These are phyloP conservation scores for Arthromyces matolae DNA, from an alignment of 768 basidiomycete species.

Conservation along the genomic window DNA sequence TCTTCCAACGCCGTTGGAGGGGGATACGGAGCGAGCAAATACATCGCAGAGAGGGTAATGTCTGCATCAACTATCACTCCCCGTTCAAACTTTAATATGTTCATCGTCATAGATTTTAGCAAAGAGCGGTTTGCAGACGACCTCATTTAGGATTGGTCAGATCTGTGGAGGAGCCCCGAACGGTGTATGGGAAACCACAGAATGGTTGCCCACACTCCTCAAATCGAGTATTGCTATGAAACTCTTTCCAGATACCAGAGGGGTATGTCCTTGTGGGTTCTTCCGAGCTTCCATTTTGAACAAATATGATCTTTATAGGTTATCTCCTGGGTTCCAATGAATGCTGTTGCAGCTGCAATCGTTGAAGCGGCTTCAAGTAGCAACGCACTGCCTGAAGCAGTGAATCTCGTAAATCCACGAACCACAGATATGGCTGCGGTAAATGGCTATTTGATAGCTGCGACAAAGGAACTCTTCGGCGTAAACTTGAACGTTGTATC, in stretches of 20 bases:
- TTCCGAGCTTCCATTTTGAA: constrained; percentile 8
- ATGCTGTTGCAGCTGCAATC: constrained; percentile 24
- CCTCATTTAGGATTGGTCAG: constrained; percentile 30
- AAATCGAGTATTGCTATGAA: constrained; percentile 26
- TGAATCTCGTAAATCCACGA: constrained; percentile 34
- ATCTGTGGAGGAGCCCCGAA: constrained; percentile 28
- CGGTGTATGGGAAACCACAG: constrained; percentile 31
- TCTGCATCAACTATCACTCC: not conserved
- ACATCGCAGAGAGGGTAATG: constrained; percentile 29
- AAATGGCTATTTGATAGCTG: constrained; percentile 7
- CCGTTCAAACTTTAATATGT: not conserved
- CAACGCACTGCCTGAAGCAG: constrained; percentile 14
- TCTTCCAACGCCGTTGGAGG: constrained; percentile 22
- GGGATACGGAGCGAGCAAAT: constrained; percentile 30
- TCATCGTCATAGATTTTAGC: constrained; percentile 21
- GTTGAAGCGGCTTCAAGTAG: constrained; percentile 27
- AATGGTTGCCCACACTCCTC: constrained; percentile 34
- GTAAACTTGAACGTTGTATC: constrained; percentile 13
- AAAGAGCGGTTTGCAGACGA: constrained; percentile 21
- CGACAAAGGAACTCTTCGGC: constrained; percentile 9
- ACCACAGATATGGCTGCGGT: constrained; percentile 28
- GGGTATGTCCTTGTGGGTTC: not conserved
- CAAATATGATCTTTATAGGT: too few species aligned
- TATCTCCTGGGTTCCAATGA: constrained; percentile 33
- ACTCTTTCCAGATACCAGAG: constrained; percentile 20